These are phyloP conservation scores for Gossypium thurberi DNA, from an alignment of 345 rosid genomes.

Conservation along the genomic window DNA sequence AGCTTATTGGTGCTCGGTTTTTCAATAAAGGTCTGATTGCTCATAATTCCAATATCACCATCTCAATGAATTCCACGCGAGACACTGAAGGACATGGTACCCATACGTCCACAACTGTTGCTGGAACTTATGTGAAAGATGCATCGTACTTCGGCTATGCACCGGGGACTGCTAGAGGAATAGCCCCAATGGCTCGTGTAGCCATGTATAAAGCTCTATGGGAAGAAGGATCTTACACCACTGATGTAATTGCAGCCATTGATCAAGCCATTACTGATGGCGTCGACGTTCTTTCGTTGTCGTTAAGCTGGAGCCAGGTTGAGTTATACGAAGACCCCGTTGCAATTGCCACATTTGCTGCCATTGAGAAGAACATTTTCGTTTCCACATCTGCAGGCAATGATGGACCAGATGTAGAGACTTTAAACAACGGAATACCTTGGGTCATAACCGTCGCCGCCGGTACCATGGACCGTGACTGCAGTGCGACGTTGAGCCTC, in stretches of 20 bases:
- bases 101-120: background rate
- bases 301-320: conserved; percentile 28
- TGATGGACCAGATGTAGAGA: conserved; percentile 20
- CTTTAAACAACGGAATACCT: conserved; percentile 34
- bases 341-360: conserved; percentile 48
- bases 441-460: conserved; percentile 47
- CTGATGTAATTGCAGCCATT: too few relatives aligned
- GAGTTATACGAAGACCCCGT: conserved; percentile 37
- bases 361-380: conserved; percentile 37
- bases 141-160: background rate
- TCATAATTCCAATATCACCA: background rate
- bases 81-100: background rate
- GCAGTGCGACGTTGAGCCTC: conserved; percentile 18
- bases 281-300: conserved; percentile 43
- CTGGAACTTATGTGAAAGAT: background rate
- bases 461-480: conserved; percentile 36
- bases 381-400: conserved; percentile 47
- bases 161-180: background rate
- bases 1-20: background rate
- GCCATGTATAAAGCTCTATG: background rate
- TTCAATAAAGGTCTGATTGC: background rate
- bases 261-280: conserved; percentile 44
- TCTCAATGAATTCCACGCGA: background rate
- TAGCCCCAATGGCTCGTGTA: background rate
- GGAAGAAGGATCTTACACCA: background rate